Evolutionary conservation across 495 filamentous ascomycete genomes (phyloP).

Genomic region (Staphylotrichum longicolle): DNA sequence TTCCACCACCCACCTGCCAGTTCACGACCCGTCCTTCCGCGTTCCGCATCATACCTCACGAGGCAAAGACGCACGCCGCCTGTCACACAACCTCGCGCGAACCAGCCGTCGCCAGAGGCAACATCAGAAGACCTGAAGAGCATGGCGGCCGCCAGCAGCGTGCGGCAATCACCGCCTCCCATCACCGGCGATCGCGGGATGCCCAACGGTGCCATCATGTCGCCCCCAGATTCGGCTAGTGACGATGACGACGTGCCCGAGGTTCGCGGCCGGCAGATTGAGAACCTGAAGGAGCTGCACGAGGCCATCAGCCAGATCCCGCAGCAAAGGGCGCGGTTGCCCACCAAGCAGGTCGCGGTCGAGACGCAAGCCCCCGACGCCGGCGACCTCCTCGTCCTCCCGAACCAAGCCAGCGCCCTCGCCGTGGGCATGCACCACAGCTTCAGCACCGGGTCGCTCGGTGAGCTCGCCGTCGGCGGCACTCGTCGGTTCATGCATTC

Average conservation of each 20-base stretch:
- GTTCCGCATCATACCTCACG: slow-evolving; percentile 74
- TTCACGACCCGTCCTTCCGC: slow-evolving; percentile 59
- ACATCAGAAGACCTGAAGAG: slow-evolving; percentile 53
- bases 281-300: slow-evolving; percentile 73
- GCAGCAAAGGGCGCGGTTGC: slow-evolving; percentile 63
- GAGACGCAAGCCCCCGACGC: slow-evolving; percentile 16
- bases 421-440: slow-evolving; percentile 39
- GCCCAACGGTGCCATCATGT: slow-evolving; percentile 76
- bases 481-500: slow-evolving; percentile 62
- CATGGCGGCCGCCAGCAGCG: slow-evolving; percentile 48
- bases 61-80: slow-evolving; percentile 51
- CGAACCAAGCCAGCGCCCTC: slow-evolving; percentile 35
- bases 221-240: slow-evolving; percentile 83
- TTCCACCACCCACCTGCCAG: slow-evolving; percentile 42
- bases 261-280: slow-evolving; percentile 51
- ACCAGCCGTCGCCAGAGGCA: slow-evolving; percentile 43
- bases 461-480: slow-evolving; percentile 34
- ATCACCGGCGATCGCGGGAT: slow-evolving; percentile 63
- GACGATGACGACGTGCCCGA: slow-evolving; percentile 72
- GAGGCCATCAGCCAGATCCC: slow-evolving; percentile 78
- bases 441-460: slow-evolving; percentile 36
- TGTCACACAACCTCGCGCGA: slow-evolving; percentile 35
- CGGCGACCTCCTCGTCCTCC: slow-evolving; percentile 38
- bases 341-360: slow-evolving; percentile 41
- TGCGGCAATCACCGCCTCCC: slow-evolving; percentile 78